Evolutionary conservation across 2,329 filamentous ascomycete species (phyloP).

Genomic region (Phialophora tarda): DNA sequence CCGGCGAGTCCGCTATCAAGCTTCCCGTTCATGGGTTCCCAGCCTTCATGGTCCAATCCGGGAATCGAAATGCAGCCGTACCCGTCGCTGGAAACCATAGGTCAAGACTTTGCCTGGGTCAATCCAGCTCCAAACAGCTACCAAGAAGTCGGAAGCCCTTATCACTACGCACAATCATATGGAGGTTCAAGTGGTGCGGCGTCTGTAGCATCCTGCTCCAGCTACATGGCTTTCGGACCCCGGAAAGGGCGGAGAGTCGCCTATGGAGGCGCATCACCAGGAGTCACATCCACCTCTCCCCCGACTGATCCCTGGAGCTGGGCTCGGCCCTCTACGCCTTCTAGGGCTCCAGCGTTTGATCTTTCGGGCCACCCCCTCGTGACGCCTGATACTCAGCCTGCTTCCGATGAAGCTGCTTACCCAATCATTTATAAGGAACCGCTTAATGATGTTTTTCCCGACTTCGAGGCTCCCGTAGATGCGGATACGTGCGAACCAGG

Average conservation of each 20-base stretch:
- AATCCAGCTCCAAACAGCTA: background rate
- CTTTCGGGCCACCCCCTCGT: background rate
- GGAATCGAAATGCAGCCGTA: background rate
- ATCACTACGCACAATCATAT: background rate
- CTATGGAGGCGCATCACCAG: background rate
- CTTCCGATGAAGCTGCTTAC: background rate
- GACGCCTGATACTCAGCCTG: background rate
- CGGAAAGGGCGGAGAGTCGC: slow-evolving; percentile 8
- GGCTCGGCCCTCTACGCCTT: background rate
- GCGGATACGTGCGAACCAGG: background rate
- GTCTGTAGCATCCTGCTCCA: slow-evolving; percentile 1
- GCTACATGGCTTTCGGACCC: background rate
- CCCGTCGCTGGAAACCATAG: background rate
- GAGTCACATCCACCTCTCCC: background rate
- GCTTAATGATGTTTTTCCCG: background rate
- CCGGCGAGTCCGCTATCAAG: background rate
- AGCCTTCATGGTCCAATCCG: background rate
- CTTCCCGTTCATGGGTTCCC: too few relatives aligned
- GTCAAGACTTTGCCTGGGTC: background rate
- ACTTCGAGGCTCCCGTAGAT: background rate
- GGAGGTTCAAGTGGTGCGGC: background rate
- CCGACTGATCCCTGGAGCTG: background rate
- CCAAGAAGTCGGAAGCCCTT: background rate
- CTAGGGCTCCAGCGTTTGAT: background rate
- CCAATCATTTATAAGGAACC: background rate